Conservation (phyloP, 2,329 filamentous ascomycete genomes). For the Botrytis paeoniae region DNA sequence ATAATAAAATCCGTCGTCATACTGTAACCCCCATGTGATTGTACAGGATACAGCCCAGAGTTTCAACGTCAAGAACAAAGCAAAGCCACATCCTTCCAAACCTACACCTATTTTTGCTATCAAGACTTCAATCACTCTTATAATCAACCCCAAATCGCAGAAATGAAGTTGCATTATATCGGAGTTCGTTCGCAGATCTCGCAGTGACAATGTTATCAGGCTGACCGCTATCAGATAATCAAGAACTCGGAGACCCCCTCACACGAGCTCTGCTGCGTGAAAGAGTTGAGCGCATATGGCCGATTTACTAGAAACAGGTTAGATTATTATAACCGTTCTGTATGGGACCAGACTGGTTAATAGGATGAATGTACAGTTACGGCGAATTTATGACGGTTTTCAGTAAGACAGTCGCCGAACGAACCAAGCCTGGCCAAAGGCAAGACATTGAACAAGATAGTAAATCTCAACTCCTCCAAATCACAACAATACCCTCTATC, state of each 20-base stretch:
- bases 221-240: conserved; percentile 59
- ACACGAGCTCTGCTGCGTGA: conserved; percentile 72
- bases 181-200: conserved; percentile 55
- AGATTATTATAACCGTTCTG: neutral
- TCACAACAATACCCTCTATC: neutral
- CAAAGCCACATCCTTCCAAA: conserved; percentile 13
- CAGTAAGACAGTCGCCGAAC: conserved; percentile 81
- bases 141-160: conserved; percentile 39
- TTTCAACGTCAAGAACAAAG: conserved; percentile 16
- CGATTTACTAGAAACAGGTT: conserved; percentile 18
- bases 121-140: neutral
- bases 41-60: neutral
- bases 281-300: conserved; percentile 62
- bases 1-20: conserved; percentile 19
- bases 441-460: conserved; percentile 83
- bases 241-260: conserved; percentile 76
- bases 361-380: conserved; percentile 41
- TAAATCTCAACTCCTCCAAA: conserved; percentile 35
- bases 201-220: conserved; percentile 23
- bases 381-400: conserved; percentile 77
- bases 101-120: neutral
- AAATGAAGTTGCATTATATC: conserved; percentile 85
- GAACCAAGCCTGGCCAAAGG: conserved; percentile 75
- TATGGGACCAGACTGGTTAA: neutral
- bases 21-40: conserved; percentile 6